Evolutionary conservation across 179 eudicot species (phyloP).

Genomic region (Vitellaria paradoxa): DNA sequence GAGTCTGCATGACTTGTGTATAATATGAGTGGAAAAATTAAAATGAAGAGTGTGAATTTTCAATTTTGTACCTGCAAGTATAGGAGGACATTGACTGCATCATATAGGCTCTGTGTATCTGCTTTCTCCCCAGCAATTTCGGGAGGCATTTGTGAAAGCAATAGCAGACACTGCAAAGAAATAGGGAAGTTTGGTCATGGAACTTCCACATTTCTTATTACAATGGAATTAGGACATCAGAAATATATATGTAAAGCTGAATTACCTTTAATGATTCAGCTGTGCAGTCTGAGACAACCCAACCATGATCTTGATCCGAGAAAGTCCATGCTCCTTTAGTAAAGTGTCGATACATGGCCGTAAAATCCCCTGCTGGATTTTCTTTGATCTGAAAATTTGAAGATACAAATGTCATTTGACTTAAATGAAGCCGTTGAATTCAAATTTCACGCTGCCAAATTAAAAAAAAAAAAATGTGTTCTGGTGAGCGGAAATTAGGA

Average conservation of each 20-base stretch:
- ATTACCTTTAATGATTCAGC: conserved; percentile 33
- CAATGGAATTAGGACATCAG: not conserved
- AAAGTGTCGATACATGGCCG: conserved; percentile 27
- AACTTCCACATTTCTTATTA: not conserved
- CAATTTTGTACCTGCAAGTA: conserved; percentile 21
- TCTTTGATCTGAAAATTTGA: conserved; percentile 27
- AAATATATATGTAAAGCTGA: not conserved
- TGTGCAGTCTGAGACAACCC: conserved; percentile 39
- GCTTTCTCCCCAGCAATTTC: conserved; percentile 28
- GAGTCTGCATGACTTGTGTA: no score
- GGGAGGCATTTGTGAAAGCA: conserved; percentile 27
- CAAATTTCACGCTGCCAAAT: not conserved
- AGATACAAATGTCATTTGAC: not conserved
- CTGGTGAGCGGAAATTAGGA: not conserved
- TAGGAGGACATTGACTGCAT: conserved; percentile 32
- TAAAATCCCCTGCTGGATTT: conserved; percentile 29
- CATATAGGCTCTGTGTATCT: conserved; percentile 26
- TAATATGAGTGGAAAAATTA: not conserved
- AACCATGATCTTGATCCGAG: conserved; percentile 37
- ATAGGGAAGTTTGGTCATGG: not conserved
- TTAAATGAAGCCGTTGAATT: not conserved
- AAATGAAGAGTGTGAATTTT: not conserved
- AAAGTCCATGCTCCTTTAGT: conserved; percentile 40
- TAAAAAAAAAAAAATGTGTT: not conserved
- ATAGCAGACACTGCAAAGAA: conserved; percentile 25